phyloP scores from a whole-genome alignment of 805 yeast species.

The Pichia nakasei region DNA sequence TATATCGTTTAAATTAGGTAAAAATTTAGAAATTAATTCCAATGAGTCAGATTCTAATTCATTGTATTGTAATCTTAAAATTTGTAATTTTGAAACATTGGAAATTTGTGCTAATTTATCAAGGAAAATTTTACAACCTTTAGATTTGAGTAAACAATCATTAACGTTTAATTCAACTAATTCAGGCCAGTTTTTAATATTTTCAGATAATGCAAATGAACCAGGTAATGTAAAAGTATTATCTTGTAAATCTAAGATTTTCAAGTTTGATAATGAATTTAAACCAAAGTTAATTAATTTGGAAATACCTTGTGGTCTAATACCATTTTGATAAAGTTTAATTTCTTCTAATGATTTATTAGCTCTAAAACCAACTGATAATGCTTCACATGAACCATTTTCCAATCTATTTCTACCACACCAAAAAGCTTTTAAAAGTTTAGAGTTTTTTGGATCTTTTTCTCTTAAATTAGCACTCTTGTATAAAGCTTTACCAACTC shows the following conservation, averaged over 20 bases:
- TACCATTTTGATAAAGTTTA: slow-evolving; percentile 91
- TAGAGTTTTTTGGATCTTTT: slow-evolving; percentile 20
- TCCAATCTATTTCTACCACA: slow-evolving; percentile 98
- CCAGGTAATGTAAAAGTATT: slow-evolving; percentile 80
- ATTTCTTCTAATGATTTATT: slow-evolving; percentile 61
- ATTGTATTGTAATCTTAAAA: slow-evolving; percentile 75
- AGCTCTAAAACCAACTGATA: slow-evolving; percentile 77
- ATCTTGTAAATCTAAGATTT: slow-evolving; percentile 82
- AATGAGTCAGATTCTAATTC: slow-evolving; percentile 69
- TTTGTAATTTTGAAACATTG: slow-evolving; percentile 36
- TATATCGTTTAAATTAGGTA: slow-evolving; percentile 50
- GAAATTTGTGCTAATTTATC: slow-evolving; percentile 33
- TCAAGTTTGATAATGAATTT: slow-evolving; percentile 46
- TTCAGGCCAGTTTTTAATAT: slow-evolving; percentile 52
- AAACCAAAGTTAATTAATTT: slow-evolving; percentile 69
- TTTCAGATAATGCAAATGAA: slow-evolving; percentile 53
- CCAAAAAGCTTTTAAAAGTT: slow-evolving; percentile 69
- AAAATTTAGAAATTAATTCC: slow-evolving; percentile 45
- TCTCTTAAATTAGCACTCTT: slow-evolving; percentile 50
- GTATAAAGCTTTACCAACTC: slow-evolving; percentile 82
- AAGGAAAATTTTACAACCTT: slow-evolving; percentile 57
- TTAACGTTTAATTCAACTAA: slow-evolving; percentile 76
- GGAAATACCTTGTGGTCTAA: slow-evolving; percentile 86
- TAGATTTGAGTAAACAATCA: slow-evolving; percentile 77
- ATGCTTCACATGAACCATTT: slow-evolving; percentile 81